Conservation (phyloP, 2,329 filamentous ascomycete genomes). For the Fusarium algeriense region DNA sequence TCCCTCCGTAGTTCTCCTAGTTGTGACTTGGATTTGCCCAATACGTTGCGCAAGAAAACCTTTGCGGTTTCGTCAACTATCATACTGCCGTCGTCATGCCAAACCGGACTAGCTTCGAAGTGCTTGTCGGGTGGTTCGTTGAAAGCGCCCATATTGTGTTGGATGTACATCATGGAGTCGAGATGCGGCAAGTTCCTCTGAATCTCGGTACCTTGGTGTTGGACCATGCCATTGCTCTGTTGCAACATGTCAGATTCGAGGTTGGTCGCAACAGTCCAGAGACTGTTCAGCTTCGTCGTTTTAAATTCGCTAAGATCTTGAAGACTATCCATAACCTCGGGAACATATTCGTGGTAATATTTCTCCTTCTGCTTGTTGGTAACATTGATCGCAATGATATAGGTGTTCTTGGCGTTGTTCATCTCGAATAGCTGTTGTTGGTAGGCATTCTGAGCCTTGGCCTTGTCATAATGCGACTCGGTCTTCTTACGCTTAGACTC, state of each 20-base stretch:
- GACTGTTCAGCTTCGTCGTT: slow-evolving; percentile 82
- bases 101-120: slow-evolving; percentile 96
- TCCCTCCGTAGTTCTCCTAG: slow-evolving; percentile 84
- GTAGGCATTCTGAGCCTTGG: slow-evolving; percentile 90
- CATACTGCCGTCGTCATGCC: slow-evolving; percentile 93
- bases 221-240: slow-evolving; percentile 77
- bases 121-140: slow-evolving; percentile 85
- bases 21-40: slow-evolving; percentile 90
- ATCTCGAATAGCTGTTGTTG: slow-evolving; percentile 94
- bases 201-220: slow-evolving; percentile 83
- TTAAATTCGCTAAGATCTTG: slow-evolving; percentile 95
- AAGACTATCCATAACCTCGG: slow-evolving; percentile 90
- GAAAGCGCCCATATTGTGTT: slow-evolving; percentile 86
- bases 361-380: slow-evolving; percentile 98
- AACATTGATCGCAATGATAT: slow-evolving; percentile 94
- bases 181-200: slow-evolving; percentile 87
- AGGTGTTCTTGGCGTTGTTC: slow-evolving; percentile 99
- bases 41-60: slow-evolving; percentile 89
- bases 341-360: slow-evolving; percentile 97
- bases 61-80: slow-evolving; percentile 88
- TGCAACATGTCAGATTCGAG: slow-evolving; percentile 85
- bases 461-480: slow-evolving; percentile 93
- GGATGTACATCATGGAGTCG: slow-evolving; percentile 98
- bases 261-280: slow-evolving; percentile 85
- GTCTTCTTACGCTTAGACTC: slow-evolving; percentile 95